Evolutionary conservation across 2,329 filamentous ascomycete genomes (phyloP), one percentile per base, ranked within the genome.

Genomic region (Cercospora nicotianae): DNA sequence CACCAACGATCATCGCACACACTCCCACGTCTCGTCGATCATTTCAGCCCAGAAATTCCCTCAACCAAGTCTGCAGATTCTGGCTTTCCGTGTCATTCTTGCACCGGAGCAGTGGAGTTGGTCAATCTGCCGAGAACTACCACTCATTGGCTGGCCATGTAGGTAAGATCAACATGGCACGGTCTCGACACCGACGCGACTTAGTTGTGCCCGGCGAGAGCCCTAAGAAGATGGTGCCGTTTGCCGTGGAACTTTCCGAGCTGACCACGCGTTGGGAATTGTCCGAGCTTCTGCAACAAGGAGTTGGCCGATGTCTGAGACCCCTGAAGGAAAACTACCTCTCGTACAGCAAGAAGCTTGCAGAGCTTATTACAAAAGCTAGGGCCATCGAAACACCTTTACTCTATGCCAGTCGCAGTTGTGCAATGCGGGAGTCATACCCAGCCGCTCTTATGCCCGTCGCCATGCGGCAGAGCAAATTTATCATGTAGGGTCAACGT

Each of bases 231-330:
- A 87, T 2, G 82, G 81, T 0, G 86, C 81, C 1, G 80, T 64
- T 86, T 87, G 61, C 86, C 86, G 0, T 89, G 86, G 85, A 87
- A 88, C 69, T 81, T 80, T 0, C 81, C 85, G 0, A 70, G 2
- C 64, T 82, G 1, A 82, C 84, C 69, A 61, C 70, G 8, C 39
- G 76, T 0, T 75, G 77, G 76, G 89, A 90, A 76, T 87, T 18
- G 87, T 85, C 3, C 86, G 87, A 0, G 87, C 87, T 0, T 78
- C 90, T n/a, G 86, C 85, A 0, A 84, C 85, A 0, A 87, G 87
- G 0, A 88, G 88, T 74, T 82, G 82, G 39, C 83, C 90, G 36
- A 76, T 90, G 1, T 75, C 89, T 31, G 90, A 90, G 78, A 85
- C 86, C 20, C 57, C 58, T n/a, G 36, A n/a, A 42, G 16, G 67